A percentile compares a stretch with the other conserved stretches of the same genome.
These are phyloP conservation scores for Solanum rostratum DNA, from an alignment of 257 asterid species.

Conservation along the genomic window DNA sequence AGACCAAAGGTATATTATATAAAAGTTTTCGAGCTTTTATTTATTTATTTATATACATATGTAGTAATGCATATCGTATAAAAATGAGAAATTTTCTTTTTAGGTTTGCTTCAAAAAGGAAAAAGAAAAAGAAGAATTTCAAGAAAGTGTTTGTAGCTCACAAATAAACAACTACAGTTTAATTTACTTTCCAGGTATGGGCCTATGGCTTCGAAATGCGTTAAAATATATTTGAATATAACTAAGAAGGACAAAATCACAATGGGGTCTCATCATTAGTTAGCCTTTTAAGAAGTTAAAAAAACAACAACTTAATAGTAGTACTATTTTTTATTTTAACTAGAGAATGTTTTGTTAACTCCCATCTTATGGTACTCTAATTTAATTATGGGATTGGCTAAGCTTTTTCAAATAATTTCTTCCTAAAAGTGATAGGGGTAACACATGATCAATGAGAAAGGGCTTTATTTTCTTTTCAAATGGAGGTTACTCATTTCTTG, in stretches of 20 bases:
- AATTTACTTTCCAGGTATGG: neutral
- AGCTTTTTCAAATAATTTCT: neutral
- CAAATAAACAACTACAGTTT: neutral
- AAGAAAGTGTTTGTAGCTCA: neutral
- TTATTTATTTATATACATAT: neutral
- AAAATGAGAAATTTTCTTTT: neutral
- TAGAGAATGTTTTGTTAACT: neutral
- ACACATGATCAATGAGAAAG: neutral
- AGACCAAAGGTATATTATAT: neutral
- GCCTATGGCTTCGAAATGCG: neutral
- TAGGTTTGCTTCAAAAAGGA: neutral
- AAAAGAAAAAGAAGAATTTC: neutral
- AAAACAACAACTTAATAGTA: neutral
- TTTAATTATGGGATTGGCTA: neutral
- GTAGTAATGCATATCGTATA: neutral
- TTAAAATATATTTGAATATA: neutral
- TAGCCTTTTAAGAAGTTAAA: conserved; percentile 3
- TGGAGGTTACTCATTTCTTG: neutral
- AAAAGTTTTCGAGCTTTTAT: neutral
- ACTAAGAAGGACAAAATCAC: neutral
- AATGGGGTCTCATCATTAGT: conserved; percentile 4
- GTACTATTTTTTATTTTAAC: neutral
- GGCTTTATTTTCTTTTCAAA: neutral
- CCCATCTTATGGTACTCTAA: neutral
- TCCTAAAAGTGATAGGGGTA: neutral